Base-by-base conservation (phyloP, 2,329 filamentous ascomycete species). In the Verruconis gallopava region DNA sequence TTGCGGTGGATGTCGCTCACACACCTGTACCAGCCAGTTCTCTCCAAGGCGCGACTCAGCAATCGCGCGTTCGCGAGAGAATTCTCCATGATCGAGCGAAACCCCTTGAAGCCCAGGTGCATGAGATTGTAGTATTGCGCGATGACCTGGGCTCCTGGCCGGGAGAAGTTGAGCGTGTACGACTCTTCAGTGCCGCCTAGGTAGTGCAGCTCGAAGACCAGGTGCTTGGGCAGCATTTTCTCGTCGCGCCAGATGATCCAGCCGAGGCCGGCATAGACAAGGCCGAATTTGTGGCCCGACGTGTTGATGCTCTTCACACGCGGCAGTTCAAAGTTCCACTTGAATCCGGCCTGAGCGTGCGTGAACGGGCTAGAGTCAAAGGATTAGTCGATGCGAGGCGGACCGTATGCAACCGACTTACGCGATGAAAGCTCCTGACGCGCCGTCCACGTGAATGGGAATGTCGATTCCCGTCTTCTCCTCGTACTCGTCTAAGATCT, bases 111-210 rank as follows among this genome's bases (percentile, higher is more conserved):
- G 2, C 80, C 80, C 0, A 84, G 68, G 48, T 81, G 78, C 46
- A 84, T 76, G 11, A 84, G 63, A 50, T 84, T 82, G 60, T 75
- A 84, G 58, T 84, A 84, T 53, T 84, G 80, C 0, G 70, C 77
- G 46, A 83, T 75, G 44, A 84, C 66, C 47, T 83, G 79, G 0
- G 75, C 73, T 3, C 78, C 79, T 0, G 79, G 78, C 1, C 79
- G 72, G 1, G 77, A 81, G 62, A 84, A 84, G 60, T 83, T 84
- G 15, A 84, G 66, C 0, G 78, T 82, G 58, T 75, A 84, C 2
- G 73, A 77, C 52, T 80, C 71, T 51, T 83, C 77, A 0, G 75
- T 79, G n/a, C 78, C 77, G 28, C 79, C 79, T 0, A 84, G 69
- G 51, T 84, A 84, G 55, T 75, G 75, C 14, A 84, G 66, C 55